Evolutionary conservation across 768 basidiomycete species (phyloP).

Genomic region (Rhodotorula kratochvilovae): DNA sequence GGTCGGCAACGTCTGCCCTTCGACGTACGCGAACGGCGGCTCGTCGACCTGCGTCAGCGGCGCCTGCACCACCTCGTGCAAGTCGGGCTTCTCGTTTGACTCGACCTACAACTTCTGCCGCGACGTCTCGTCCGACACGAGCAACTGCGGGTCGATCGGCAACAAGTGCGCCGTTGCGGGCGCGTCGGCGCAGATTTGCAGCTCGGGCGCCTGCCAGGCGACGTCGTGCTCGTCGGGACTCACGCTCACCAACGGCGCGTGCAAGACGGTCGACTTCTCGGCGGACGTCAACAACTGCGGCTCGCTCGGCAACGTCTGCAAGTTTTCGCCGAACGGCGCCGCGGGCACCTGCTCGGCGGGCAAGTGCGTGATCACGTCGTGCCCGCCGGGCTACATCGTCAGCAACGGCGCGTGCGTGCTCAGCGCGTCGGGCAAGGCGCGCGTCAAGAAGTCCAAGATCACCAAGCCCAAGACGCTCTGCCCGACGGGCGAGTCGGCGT

Average conservation of each 20-base stretch:
- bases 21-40: constrained; percentile 10
- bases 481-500: constrained; percentile 23
- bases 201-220: constrained; percentile 8
- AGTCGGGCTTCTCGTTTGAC: constrained; percentile 9
- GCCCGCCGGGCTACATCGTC: constrained; percentile 13
- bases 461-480: constrained; percentile 19
- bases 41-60: constrained; percentile 9
- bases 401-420: constrained; percentile 9
- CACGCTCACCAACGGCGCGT: constrained; percentile 12
- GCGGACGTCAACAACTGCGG: constrained; percentile 25
- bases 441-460: constrained; percentile 14
- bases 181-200: constrained; percentile 11
- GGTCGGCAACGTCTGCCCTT: constrained; percentile 14
- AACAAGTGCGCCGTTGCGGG: constrained; percentile 1
- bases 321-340: constrained; percentile 3
- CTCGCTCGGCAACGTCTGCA: background rate
- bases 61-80: constrained; percentile 6
- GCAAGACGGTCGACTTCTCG: background rate
- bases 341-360: background rate
- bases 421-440: constrained; percentile 4
- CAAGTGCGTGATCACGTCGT: background rate
- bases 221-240: constrained; percentile 23
- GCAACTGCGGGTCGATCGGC: constrained; percentile 11
- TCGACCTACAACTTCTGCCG: background rate
- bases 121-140: background rate